Base-by-base conservation (phyloP, 1,284 basidiomycete species). In the Mycosarcoma mackinlayi region DNA sequence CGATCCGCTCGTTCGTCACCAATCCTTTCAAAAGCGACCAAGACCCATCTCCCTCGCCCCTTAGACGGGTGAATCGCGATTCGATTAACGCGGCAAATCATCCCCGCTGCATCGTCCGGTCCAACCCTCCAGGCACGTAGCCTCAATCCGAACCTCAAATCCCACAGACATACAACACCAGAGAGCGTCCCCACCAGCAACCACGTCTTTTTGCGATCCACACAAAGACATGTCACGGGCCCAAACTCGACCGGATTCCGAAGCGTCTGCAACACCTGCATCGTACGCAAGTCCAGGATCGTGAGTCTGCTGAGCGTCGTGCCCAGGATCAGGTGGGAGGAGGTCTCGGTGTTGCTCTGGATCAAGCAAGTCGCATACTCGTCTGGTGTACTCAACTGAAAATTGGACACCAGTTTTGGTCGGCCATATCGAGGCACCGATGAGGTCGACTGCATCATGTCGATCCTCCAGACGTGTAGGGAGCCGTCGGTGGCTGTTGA, bases 81-180 rank as follows among this genome's bases (percentile, higher is more conserved):
- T 74, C 91, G 88, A 62, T 91, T 87, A 23, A 93, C 87, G 16
- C 88, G 86, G n/a, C 47, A 48, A 33, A 75, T 25, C 27, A 19
- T 27, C 3, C 34, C 56, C 6, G n/a, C 39, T 3, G 14, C 39
- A 35, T 54, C 40, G 14, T 23, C 40, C 25, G 33, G 13, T 34
- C 52, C 89, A 1, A 89, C 89, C 67, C 89, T 88, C 94, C 94
- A 97, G 47, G 89, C 91, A 80, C 91, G 90, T 73, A 98, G 85
- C 6, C 91, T 84, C n/a, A 98, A 85, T 0, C 93, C 92, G 73
- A 98, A 98, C 3, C 95, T 89, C 48, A 94, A 87, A 84, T 98
- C 95, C 94, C 94, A 98, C 1, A 98, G 86, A 3, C 90, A 89
- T 7, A 98, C 84, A 9, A 90, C 87, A 5, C 95, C 95, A 1